Conservation (phyloP, 352 stramenopile genomes). For the Globisporangium nunn region DNA sequence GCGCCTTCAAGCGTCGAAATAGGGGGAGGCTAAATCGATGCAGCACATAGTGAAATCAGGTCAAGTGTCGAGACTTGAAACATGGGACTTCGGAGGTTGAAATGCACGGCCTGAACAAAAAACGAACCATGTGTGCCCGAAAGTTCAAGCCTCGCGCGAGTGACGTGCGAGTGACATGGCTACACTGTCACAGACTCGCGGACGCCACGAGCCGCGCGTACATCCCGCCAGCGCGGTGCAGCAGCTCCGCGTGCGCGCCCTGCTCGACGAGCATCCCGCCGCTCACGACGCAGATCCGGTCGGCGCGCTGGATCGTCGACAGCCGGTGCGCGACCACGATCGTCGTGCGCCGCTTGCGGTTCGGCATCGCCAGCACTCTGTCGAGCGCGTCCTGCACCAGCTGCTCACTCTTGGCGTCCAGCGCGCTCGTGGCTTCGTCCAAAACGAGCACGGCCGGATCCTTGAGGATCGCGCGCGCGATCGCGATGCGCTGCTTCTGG, state of each 20-base stretch:
- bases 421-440: slow-evolving; percentile 72
- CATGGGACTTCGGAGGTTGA: neutral
- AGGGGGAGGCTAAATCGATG: neutral
- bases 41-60: neutral
- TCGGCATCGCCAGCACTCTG: slow-evolving; percentile 17
- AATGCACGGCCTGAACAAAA: neutral
- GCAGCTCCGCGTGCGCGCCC: slow-evolving; percentile 19
- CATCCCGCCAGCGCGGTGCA: slow-evolving; percentile 11
- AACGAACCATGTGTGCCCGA: neutral
- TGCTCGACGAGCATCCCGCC: slow-evolving; percentile 21
- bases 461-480: slow-evolving; percentile 20
- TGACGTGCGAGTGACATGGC: neutral
- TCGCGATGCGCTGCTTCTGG: slow-evolving; percentile 50
- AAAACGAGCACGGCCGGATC: slow-evolving; percentile 31
- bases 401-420: slow-evolving; percentile 87
- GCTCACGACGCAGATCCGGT: slow-evolving; percentile 27
- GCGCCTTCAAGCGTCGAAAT: neutral
- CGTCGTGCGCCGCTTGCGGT: slow-evolving; percentile 51
- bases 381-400: slow-evolving; percentile 25
- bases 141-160: neutral
- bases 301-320: slow-evolving; percentile 31
- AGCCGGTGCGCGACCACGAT: slow-evolving; percentile 85
- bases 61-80: neutral
- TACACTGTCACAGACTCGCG: neutral
- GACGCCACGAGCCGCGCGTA: slow-evolving; percentile 16